Percentiles rank a stretch among this genome's conserved stretches.
phyloP scores from a whole-genome alignment of 768 basidiomycete genomes.

The Pseudohyphozyma bogoriensis region DNA sequence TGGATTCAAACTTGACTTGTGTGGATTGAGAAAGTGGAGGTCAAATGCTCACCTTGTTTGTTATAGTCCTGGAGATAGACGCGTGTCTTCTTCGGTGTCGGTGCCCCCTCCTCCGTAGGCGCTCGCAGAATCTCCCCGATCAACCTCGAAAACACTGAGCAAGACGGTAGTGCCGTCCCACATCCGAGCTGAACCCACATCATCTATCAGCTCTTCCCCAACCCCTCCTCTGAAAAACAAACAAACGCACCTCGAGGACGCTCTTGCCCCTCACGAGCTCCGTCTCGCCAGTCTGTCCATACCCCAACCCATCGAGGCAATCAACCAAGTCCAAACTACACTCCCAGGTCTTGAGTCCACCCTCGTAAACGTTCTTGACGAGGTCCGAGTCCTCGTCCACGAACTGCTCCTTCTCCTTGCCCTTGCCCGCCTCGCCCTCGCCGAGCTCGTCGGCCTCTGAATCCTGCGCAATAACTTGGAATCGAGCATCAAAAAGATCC shows the following conservation, averaged over 20 bases:
- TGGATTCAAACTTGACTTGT: background rate
- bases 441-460: constrained; percentile 35
- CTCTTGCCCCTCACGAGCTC: constrained; percentile 44
- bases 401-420: constrained; percentile 43
- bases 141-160: constrained; percentile 58
- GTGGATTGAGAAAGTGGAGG: background rate
- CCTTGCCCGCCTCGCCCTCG: constrained; percentile 14
- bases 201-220: background rate
- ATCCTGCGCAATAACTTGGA: constrained; percentile 67
- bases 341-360: constrained; percentile 96
- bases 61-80: constrained; percentile 92
- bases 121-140: constrained; percentile 31
- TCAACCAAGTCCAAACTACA: constrained; percentile 78
- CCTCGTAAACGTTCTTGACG: constrained; percentile 85
- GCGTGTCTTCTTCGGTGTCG: constrained; percentile 40
- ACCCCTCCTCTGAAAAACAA: too few species aligned
- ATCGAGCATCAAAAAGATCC: constrained; percentile 92
- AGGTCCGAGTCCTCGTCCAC: constrained; percentile 80
- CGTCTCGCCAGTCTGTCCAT: constrained; percentile 28
- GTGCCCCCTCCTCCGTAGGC: constrained; percentile 15
- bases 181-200: constrained; percentile 65
- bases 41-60: constrained; percentile 33
- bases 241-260: constrained; percentile 57
- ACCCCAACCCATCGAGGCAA: constrained; percentile 40
- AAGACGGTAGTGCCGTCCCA: constrained; percentile 76